Base-by-base conservation (phyloP, 2,329 filamentous ascomycete species). In the Penicillium janthinellum region DNA sequence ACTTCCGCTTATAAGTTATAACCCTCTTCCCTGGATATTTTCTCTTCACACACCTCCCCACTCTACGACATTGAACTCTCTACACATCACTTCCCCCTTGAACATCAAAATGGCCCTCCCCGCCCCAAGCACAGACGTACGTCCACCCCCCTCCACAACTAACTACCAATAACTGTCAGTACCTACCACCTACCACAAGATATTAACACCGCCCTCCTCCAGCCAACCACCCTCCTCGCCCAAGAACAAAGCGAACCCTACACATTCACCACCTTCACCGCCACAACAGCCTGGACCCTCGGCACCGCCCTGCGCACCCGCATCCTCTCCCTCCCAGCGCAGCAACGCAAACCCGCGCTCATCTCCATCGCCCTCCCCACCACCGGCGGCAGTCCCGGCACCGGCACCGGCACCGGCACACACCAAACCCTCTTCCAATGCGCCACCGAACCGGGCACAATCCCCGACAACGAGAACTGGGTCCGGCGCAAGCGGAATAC, bases 391-490 rank as follows among this genome's bases (percentile, higher is more conserved):
- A 20, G 20, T 20, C 20, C 20, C 20, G 20, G 20, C 20, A 20
- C 1, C 2, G 20, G 20, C 1, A 61, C 20, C 20, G 20, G 20
- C 20, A 20, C 65, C 14, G 55, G 58, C 1, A 56, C 67, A 0
- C 74, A 77, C 15, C 88, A 90, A 67, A 79, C 86, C 1, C 77
- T 94, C 20, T 94, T 92, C 80, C 90, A 92, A 72, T 80, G 82
- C 59, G 86, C 84, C 4, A 89, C 88, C 0, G 84, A 89, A 42
- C 78, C 85, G 0, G 90, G 90, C 6, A 85, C 86, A 4, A 81
- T 83, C 61, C 88, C 90, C 0, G 91, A 94, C 73, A 89, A 90
- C 69, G 88, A 90, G 72, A 77, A 77, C 31, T 91, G 88, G 89
- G 87, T 91, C 22, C 76, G 81, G 39, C 81, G 90, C 37, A 94